Evolutionary conservation across 345 rosid species (phyloP), one percentile per base, ranked within the genome.

Genomic region (Salix brachista): DNA sequence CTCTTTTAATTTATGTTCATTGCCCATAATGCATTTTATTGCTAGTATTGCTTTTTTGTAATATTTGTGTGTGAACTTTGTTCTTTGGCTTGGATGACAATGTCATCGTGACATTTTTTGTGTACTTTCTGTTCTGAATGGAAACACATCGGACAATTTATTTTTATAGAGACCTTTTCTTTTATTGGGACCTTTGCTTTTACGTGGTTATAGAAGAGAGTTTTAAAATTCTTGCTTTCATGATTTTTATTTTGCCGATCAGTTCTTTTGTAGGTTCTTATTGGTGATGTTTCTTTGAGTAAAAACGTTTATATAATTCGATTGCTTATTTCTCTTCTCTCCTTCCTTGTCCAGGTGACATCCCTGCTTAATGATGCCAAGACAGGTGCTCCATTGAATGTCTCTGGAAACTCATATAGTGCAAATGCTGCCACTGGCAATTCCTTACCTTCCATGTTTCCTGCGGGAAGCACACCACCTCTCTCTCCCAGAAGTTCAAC

Each of bases 381-480:
- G 80, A 81, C 94, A 13, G 96, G 97, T 72, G 79, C 80, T 80
- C 91, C 98, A 76, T 83, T 96, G 84, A 93, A 88, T 83, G 90
- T 85, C 36, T 74, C 88, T 70, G 92, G 91, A 30, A 93, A 81
- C 79, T 86, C 90, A 42, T 89, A 93, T 74, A 77, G 84, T 85
- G 78, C 92, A 74, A 86, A 75, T 83, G 69, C 89, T 81, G 80
- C 87, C 56, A 39, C 90, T 3, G 84, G 86, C 84, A 90, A 85
- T 84, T 76, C 96, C 34, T 75, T 96, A 79, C 99, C 99, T 19
- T 96, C 99, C 58, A 88, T 96, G 91, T 96, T 96, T 86, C 97
- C 95, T 71, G 90, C 91, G 67, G 99, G 97, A 70, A 92, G 96
- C 80, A 90, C 97, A 32, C 99, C 99, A 78, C 98, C 99, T 9